Evolutionary conservation across 2,329 filamentous ascomycete genomes (phyloP).

Genomic region (Chaetomiaceae sp.): DNA sequence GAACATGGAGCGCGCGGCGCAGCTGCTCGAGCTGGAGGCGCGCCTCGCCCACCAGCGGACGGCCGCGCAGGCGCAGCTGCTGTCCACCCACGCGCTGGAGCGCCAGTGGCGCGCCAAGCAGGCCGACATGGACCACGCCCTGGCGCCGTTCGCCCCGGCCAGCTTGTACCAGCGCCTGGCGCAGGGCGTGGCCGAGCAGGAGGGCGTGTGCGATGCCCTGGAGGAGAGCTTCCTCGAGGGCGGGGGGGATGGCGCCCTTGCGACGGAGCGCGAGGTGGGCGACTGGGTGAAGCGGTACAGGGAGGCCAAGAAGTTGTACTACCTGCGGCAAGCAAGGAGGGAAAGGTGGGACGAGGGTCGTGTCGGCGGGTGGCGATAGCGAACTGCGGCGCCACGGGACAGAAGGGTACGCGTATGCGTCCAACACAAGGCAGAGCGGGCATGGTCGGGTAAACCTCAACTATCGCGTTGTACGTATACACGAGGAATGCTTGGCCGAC

Average conservation of each 20-base stretch:
- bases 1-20: constrained; percentile 64
- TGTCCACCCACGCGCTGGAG: constrained; percentile 79
- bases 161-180: constrained; percentile 77
- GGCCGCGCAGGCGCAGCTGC: constrained; percentile 70
- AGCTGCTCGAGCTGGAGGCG: constrained; percentile 55
- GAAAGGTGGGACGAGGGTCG: constrained; percentile 93
- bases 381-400: too few relatives aligned
- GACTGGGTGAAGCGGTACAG: constrained; percentile 82
- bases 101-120: constrained; percentile 90
- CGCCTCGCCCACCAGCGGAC: constrained; percentile 56
- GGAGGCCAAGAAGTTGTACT: constrained; percentile 71
- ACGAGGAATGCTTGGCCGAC: too few relatives aligned
- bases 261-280: constrained; percentile 71
- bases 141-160: constrained; percentile 79
- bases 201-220: constrained; percentile 68
- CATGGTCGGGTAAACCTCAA: neutral
- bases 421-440: neutral
- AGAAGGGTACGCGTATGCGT: too few relatives aligned
- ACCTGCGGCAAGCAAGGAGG: constrained; percentile 77
- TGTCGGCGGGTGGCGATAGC: constrained; percentile 84
- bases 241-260: constrained; percentile 43
- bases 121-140: constrained; percentile 76
- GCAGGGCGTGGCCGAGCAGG: constrained; percentile 75
- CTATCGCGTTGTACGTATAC: too few relatives aligned
- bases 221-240: constrained; percentile 87